These are phyloP conservation scores for Zea luxurians DNA, from an alignment of 176 grass and related monocot species.

Conservation along the genomic window DNA sequence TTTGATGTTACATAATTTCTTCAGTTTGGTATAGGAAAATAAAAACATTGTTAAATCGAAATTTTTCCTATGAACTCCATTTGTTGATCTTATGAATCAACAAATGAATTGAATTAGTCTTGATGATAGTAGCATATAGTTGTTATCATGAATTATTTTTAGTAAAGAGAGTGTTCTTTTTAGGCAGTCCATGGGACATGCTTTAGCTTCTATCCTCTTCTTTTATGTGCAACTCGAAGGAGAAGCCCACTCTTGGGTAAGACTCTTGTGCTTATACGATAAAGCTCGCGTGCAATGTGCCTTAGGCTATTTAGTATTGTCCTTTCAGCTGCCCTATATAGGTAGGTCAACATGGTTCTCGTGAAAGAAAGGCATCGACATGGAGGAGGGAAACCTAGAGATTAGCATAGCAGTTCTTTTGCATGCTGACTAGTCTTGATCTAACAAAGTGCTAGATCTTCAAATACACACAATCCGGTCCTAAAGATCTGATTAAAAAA, in stretches of 20 bases:
- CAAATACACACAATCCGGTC: too few species aligned
- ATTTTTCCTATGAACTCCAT: neutral
- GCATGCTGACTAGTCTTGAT: too few species aligned
- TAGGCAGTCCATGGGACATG: neutral
- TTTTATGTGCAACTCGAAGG: constrained; percentile 83
- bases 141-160: neutral
- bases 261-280: neutral
- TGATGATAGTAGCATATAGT: neutral
- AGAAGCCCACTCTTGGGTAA: constrained; percentile 99
- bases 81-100: neutral
- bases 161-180: neutral
- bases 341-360: too few species aligned
- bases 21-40: neutral
- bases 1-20: neutral
- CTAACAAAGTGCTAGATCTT: too few species aligned
- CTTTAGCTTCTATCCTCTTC: constrained; percentile 36
- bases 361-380: too few species aligned
- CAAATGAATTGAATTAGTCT: neutral
- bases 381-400: too few species aligned
- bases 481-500: too few species aligned
- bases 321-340: too few species aligned
- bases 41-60: neutral
- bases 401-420: too few species aligned
- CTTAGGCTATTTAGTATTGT: too few species aligned
- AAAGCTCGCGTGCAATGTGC: too few species aligned